Base-by-base conservation (phyloP, 1,284 basidiomycete species). In the Hortiboletus rubellus region DNA sequence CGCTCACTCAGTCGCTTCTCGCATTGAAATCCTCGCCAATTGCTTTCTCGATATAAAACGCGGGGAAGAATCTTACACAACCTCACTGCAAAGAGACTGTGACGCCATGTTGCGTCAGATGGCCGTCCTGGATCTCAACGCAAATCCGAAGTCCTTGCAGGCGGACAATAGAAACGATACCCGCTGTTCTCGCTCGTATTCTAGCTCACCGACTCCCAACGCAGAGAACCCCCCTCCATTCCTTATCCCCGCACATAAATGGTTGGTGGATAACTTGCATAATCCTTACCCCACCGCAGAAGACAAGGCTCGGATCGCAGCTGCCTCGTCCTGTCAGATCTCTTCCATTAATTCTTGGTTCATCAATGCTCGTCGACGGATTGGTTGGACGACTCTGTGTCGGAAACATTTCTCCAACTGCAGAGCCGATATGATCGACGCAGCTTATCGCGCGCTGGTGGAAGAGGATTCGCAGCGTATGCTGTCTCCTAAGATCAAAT, bases 361-460 rank as follows among this genome's bases (percentile, higher is more conserved):
- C 46, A 64, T 73, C 18, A 77, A 79, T 17, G 68, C 68, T 0
- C 74, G 83, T 0, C 76, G 76, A 17, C 74, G 81, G 0, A 83
- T 84, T 0, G 82, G 82, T 0, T 85, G 82, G 83, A 81, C 77
- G 5, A 38, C 57, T 0, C 57, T 84, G 0, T 74, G 76, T 0
- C 77, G 72, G 12, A 56, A 65, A 0, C 60, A 60, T 31, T 84
- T 82, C 50, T 53, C 64, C 0, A 76, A 75, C 22, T 74, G 75
- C 31, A 73, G 76, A 11, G 64, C 63, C 0, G 71, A 77, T 1
- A 75, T 77, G 9, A 51, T 78, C 1, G 72, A 74, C 5, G 79
- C 76, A 1, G 81, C 82, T 0, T 69, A 65, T 8, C 69, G 70
- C 0, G 77, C 76, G 5, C 72, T 79, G 31, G 62, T 74, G 8